phyloP scores from a whole-genome alignment of 768 basidiomycete genomes.

The Xerocomus brunneocitrinus region DNA sequence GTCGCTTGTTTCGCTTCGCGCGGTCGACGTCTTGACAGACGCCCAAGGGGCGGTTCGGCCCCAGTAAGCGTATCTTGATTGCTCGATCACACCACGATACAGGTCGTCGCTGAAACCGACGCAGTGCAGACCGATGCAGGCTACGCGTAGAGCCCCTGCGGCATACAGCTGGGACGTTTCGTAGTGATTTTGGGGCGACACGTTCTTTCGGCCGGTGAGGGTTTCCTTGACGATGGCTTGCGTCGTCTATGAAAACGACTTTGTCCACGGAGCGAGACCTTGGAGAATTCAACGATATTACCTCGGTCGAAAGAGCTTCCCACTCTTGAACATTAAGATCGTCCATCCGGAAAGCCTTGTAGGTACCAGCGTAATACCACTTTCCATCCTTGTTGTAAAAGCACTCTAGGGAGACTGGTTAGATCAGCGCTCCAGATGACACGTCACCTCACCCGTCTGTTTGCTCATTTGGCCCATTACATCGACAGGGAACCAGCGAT shows the following conservation, averaged over 20 bases:
- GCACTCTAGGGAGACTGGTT: conserved; percentile 47
- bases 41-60: conserved; percentile 17
- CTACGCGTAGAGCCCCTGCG: conserved; percentile 66
- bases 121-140: conserved; percentile 71
- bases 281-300: conserved; percentile 20
- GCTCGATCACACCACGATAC: conserved; percentile 63
- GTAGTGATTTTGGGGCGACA: conserved; percentile 73
- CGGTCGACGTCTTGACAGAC: conserved; percentile 3
- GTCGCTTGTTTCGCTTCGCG: conserved; percentile 13
- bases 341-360: conserved; percentile 61
- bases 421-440: neutral
- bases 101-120: conserved; percentile 68
- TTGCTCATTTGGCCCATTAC: conserved; percentile 53
- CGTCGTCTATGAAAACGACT: conserved; percentile 44
- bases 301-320: conserved; percentile 62
- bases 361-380: conserved; percentile 84
- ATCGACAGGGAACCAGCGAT: conserved; percentile 68
- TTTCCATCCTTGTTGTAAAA: conserved; percentile 77
- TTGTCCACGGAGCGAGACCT: conserved; percentile 4
- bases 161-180: conserved; percentile 70
- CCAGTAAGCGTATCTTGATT: conserved; percentile 39
- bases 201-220: conserved; percentile 63
- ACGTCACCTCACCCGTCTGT: conserved; percentile 49
- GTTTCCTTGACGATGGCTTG: conserved; percentile 71
- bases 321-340: conserved; percentile 67